Percentiles rank a stretch among this genome's conserved stretches.
Conservation (phyloP, 1,284 basidiomycete species). For the Phellinidium pouzarii region DNA sequence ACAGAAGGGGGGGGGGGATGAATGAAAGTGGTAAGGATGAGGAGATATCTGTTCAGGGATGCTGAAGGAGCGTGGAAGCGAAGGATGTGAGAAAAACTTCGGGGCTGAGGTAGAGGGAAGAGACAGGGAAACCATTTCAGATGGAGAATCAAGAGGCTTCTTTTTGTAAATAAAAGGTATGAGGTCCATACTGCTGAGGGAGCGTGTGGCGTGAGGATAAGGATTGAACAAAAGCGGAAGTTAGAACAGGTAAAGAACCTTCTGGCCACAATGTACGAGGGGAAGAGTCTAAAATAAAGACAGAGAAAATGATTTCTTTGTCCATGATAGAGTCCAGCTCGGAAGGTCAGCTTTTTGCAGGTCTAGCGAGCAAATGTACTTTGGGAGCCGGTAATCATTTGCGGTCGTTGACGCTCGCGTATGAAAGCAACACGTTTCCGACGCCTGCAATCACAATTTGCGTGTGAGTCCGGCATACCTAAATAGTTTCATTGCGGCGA, state of each 20-base stretch:
- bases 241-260: neutral
- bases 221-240: neutral
- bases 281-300: neutral
- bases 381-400: too few relatives aligned
- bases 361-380: too few relatives aligned
- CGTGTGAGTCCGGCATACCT: conserved; percentile 15
- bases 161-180: neutral
- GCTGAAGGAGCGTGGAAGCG: neutral
- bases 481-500: neutral
- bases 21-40: neutral
- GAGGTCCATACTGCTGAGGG: neutral
- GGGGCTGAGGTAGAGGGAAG: neutral
- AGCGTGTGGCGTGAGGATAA: neutral
- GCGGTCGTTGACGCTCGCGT: neutral
- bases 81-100: neutral
- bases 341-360: neutral
- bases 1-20: neutral
- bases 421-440: conserved; percentile 2
- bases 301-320: neutral
- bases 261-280: too few relatives aligned
- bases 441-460: conserved; percentile 9
- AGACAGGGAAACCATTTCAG: neutral
- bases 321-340: neutral
- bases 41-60: neutral
- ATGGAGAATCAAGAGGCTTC: neutral